phyloP scores from a whole-genome alignment of 768 basidiomycete genomes.

The Harrya chromipes region DNA sequence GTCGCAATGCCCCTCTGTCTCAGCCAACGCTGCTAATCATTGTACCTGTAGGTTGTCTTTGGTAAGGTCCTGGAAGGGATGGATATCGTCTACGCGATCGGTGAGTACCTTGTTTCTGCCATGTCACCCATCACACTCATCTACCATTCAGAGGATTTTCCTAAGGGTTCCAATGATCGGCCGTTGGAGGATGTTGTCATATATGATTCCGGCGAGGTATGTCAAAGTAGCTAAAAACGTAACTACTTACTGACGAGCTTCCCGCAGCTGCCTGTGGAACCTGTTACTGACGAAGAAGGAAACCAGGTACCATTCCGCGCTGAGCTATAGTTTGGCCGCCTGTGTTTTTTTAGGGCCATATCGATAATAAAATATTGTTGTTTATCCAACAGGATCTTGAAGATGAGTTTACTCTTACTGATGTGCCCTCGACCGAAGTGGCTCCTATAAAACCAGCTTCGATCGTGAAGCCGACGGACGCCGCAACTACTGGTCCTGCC shows the following conservation, averaged over 20 bases:
- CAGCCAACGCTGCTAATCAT: neutral
- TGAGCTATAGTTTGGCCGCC: slow-evolving; percentile 74
- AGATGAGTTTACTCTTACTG: slow-evolving; percentile 15
- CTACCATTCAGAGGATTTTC: slow-evolving; percentile 60
- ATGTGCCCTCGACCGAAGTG: slow-evolving; percentile 18
- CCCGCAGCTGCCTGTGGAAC: slow-evolving; percentile 50
- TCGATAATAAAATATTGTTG: slow-evolving; percentile 52
- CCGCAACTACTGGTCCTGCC: neutral
- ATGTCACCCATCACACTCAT: slow-evolving; percentile 8
- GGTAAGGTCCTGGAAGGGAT: slow-evolving; percentile 91
- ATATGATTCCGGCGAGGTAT: slow-evolving; percentile 83
- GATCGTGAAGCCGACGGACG: neutral
- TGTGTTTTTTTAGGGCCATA: slow-evolving; percentile 34
- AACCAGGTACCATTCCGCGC: slow-evolving; percentile 91
- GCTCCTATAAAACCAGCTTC: slow-evolving; percentile 7
- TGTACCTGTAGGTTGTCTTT: slow-evolving; percentile 71
- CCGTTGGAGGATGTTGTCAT: slow-evolving; percentile 80
- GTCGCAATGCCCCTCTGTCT: slow-evolving; percentile 14
- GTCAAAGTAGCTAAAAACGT: slow-evolving; percentile 15
- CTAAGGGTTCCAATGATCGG: slow-evolving; percentile 67
- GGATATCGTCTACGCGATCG: slow-evolving; percentile 77
- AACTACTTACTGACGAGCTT: slow-evolving; percentile 5
- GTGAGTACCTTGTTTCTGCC: slow-evolving; percentile 39
- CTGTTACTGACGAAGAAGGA: slow-evolving; percentile 57
- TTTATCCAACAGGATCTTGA: slow-evolving; percentile 46